phyloP scores from a whole-genome alignment of 495 filamentous ascomycete species.

The Penicillium macrosclerotiorum region DNA sequence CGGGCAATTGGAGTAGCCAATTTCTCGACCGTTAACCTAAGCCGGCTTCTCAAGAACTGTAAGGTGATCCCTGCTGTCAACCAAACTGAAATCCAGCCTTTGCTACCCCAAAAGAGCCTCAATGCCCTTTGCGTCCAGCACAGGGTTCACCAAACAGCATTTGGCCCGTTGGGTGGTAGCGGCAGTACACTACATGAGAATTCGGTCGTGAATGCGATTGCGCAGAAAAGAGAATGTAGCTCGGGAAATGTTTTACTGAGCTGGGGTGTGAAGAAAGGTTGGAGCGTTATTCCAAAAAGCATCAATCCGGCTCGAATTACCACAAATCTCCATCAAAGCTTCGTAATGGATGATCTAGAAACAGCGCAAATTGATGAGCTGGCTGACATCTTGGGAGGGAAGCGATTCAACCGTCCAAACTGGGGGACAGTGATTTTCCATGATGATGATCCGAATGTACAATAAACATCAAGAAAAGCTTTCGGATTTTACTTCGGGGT shows the following conservation, averaged over 20 bases:
- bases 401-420: constrained; percentile 28
- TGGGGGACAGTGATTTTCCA: constrained; percentile 29
- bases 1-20: constrained; percentile 58
- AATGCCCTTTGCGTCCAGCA: constrained; percentile 47
- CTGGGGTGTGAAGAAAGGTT: constrained; percentile 58
- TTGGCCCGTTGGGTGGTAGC: constrained; percentile 58
- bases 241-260: constrained; percentile 59
- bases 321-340: constrained; percentile 52
- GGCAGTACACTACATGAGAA: constrained; percentile 53
- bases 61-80: constrained; percentile 60
- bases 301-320: constrained; percentile 46
- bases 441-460: constrained; percentile 20
- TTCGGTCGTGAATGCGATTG: constrained; percentile 51
- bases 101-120: constrained; percentile 56
- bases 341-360: constrained; percentile 49
- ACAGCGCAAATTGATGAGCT: constrained; percentile 47
- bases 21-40: constrained; percentile 44
- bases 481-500: too few relatives aligned
- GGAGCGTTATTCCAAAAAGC: constrained; percentile 61
- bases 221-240: constrained; percentile 48
- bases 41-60: constrained; percentile 42
- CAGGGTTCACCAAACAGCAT: constrained; percentile 60
- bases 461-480: neutral
- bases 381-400: constrained; percentile 21
- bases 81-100: constrained; percentile 57